phyloP scores from a whole-genome alignment of 768 basidiomycete species.

The Agrocybe praecox region DNA sequence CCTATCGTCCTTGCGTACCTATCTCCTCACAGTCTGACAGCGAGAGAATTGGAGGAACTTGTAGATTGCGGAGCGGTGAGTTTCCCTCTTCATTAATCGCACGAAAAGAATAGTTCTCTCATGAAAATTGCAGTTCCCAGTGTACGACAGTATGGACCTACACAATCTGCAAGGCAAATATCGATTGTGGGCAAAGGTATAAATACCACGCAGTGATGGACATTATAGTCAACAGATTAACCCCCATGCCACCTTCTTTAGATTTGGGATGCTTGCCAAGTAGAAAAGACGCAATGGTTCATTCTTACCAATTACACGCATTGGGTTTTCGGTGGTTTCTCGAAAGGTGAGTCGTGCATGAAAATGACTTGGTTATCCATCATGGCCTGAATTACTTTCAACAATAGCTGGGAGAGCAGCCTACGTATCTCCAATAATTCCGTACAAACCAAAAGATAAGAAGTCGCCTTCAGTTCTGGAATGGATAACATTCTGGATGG shows the following conservation, averaged over 20 bases:
- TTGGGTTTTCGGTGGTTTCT: conserved; percentile 66
- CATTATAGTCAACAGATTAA: too few species aligned
- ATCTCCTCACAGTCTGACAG: conserved; percentile 59
- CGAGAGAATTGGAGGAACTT: conserved; percentile 57
- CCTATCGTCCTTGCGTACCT: conserved; percentile 59
- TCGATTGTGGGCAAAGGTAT: conserved; percentile 63
- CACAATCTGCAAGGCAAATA: conserved; percentile 43
- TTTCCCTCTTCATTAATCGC: neutral
- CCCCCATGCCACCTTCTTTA: conserved; percentile 17
- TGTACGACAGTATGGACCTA: conserved; percentile 20
- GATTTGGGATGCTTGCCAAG: conserved; percentile 61
- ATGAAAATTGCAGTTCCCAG: conserved; percentile 38
- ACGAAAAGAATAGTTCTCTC: neutral
- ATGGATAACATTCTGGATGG: conserved; percentile 55
- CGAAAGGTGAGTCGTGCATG: conserved; percentile 40
- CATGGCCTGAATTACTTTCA: neutral
- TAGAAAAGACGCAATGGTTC: conserved; percentile 52
- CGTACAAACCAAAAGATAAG: conserved; percentile 28
- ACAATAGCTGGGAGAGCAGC: conserved; percentile 53
- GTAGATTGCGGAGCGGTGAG: conserved; percentile 44
- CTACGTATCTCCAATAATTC: conserved; percentile 50
- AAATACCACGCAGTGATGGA: too few species aligned
- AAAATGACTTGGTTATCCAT: neutral
- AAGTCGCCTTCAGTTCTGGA: conserved; percentile 51
- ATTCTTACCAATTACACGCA: conserved; percentile 60